Percentiles rank a stretch among this genome's conserved stretches.
Evolutionary conservation across 2,329 filamentous ascomycete genomes (phyloP).

Genomic region (Ceratocystis smalleyi): DNA sequence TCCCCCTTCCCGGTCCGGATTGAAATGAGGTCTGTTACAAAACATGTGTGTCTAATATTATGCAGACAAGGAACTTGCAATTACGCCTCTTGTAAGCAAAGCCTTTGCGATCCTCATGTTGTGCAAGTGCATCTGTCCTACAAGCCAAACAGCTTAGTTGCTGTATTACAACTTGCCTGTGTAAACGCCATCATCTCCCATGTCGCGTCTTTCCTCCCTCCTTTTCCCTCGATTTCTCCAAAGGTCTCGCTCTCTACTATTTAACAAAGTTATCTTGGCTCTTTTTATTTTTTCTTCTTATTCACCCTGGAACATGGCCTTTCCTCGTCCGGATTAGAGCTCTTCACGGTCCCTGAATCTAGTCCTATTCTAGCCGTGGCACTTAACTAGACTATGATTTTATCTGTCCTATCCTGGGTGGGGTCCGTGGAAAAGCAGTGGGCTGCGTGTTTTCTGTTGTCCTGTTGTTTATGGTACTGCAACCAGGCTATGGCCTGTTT

Average conservation of each 20-base stretch:
- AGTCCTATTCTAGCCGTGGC: slow-evolving; percentile 1
- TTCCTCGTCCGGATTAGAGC: slow-evolving; percentile 2
- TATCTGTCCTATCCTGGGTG: background rate
- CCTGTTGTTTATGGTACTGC: background rate
- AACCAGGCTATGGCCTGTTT: background rate
- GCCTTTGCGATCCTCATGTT: background rate
- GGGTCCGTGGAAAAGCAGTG: background rate
- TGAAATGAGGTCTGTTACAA: background rate
- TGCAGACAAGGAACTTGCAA: background rate
- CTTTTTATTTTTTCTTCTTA: background rate
- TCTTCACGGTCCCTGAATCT: slow-evolving; percentile 6
- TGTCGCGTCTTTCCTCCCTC: background rate
- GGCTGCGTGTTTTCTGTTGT: background rate
- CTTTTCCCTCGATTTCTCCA: background rate
- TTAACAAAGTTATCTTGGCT: background rate
- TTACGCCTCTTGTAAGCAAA: background rate
- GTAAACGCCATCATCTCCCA: background rate
- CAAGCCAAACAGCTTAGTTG: background rate
- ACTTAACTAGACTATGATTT: background rate
- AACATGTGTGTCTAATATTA: background rate
- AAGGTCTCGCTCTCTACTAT: background rate
- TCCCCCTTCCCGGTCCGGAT: background rate
- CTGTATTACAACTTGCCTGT: background rate
- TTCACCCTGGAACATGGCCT: background rate
- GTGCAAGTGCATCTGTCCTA: background rate